Evolutionary conservation across 1,139 yeast species (phyloP).

Genomic region (Saccharomyces uvarum): DNA sequence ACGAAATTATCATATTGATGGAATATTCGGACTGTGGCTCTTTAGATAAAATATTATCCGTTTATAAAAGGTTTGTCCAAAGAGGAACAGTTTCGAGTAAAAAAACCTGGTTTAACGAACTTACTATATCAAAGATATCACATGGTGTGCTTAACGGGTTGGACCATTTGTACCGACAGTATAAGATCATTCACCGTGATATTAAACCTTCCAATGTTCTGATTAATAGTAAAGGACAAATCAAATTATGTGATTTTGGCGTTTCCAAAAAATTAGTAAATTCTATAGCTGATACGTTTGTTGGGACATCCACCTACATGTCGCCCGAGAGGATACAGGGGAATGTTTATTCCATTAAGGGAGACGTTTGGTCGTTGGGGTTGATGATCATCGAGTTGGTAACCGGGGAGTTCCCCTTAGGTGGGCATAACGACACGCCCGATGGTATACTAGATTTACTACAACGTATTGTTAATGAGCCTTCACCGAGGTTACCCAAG

Average conservation of each 20-base stretch:
- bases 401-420: conserved; percentile 64
- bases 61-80: conserved; percentile 25
- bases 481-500: conserved; percentile 65
- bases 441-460: conserved; percentile 83
- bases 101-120: conserved; percentile 51
- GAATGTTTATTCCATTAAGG: conserved; percentile 80
- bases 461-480: conserved; percentile 89
- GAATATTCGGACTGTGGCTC: conserved; percentile 96
- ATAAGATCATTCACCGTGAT: conserved; percentile 86
- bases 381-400: conserved; percentile 83
- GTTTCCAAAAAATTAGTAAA: conserved; percentile 85
- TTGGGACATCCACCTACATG: conserved; percentile 96
- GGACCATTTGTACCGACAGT: conserved; percentile 69
- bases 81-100: conserved; percentile 14
- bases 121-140: conserved; percentile 65
- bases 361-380: conserved; percentile 96
- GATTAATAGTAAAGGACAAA: conserved; percentile 69
- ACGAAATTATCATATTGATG: conserved; percentile 65
- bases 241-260: conserved; percentile 88
- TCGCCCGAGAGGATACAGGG: conserved; percentile 97
- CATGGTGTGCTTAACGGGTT: conserved; percentile 74
- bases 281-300: conserved; percentile 93
- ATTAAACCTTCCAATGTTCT: conserved; percentile 86
- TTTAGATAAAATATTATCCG: conserved; percentile 63
- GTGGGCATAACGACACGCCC: conserved; percentile 52